phyloP scores from a whole-genome alignment of 805 yeast species.

The Yamadazyma nakazawae region DNA sequence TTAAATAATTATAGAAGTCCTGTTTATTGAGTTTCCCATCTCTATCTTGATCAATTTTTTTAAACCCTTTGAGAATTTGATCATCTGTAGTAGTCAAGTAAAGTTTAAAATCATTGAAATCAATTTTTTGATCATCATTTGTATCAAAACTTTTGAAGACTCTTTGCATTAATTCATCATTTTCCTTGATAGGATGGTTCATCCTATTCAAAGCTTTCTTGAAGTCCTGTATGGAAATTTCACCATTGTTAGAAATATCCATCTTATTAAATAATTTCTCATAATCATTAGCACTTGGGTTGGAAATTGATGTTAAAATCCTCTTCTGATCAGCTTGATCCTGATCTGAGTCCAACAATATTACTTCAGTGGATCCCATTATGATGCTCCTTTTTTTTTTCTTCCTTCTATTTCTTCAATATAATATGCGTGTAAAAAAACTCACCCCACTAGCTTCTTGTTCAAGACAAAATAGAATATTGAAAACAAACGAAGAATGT shows the following conservation, averaged over 20 bases:
- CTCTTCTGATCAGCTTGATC: constrained; percentile 2
- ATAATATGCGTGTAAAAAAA: neutral
- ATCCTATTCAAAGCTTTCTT: constrained; percentile 41
- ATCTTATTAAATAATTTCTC: constrained; percentile 29
- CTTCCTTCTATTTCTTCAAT: neutral
- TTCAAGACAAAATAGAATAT: too few relatives aligned
- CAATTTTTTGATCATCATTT: constrained; percentile 54
- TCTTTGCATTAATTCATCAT: constrained; percentile 54
- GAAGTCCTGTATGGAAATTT: constrained; percentile 47
- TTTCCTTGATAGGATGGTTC: constrained; percentile 64
- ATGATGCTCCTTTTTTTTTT: neutral
- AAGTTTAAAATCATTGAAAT: constrained; percentile 61
- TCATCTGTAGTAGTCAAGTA: constrained; percentile 67
- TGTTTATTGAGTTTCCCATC: constrained; percentile 66
- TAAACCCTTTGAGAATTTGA: constrained; percentile 68
- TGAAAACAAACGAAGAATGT: neutral
- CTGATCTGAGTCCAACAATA: neutral
- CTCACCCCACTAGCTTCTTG: neutral
- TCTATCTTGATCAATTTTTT: constrained; percentile 61
- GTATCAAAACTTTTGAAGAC: constrained; percentile 59
- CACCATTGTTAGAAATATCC: constrained; percentile 43
- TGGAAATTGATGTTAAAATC: constrained; percentile 1
- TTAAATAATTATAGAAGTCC: constrained; percentile 67
- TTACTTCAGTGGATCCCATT: neutral
- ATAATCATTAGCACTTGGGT: constrained; percentile 9